phyloP scores from a whole-genome alignment of 2,329 filamentous ascomycete species.

The Cercospora sojina region DNA sequence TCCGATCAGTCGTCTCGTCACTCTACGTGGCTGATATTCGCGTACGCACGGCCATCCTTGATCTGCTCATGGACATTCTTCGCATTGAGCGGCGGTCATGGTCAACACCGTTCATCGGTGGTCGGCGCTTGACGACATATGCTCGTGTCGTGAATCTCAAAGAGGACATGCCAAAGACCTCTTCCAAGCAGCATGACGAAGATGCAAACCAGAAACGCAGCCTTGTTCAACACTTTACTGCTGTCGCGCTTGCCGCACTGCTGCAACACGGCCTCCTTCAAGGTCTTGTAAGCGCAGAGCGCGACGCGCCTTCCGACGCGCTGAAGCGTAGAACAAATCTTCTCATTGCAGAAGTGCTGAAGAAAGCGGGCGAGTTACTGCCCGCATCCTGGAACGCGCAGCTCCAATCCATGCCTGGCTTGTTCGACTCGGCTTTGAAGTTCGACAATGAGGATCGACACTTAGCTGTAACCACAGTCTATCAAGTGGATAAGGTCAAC shows the following conservation, averaged over 20 bases:
- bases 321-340: constrained; percentile 87
- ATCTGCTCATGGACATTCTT: constrained; percentile 78
- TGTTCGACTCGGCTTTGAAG: constrained; percentile 73
- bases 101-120: constrained; percentile 93
- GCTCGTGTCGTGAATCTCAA: constrained; percentile 88
- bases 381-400: constrained; percentile 79
- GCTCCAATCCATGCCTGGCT: constrained; percentile 81
- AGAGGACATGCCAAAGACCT: constrained; percentile 53
- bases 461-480: constrained; percentile 83
- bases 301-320: constrained; percentile 65
- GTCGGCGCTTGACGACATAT: constrained; percentile 89
- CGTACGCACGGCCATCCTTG: constrained; percentile 74
- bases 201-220: constrained; percentile 66
- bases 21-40: constrained; percentile 58
- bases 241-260: constrained; percentile 79
- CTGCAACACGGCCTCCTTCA: constrained; percentile 71
- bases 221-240: constrained; percentile 91
- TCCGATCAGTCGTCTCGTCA: constrained; percentile 74
- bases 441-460: constrained; percentile 72
- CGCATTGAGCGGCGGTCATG: constrained; percentile 91
- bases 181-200: constrained; percentile 55
- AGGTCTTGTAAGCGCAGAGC: constrained; percentile 59
- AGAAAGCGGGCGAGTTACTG: constrained; percentile 80
- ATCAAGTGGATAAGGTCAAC: constrained; percentile 97
- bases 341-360: constrained; percentile 85